phyloP scores from a whole-genome alignment of 768 basidiomycete species.

The Trametes coccinea region DNA sequence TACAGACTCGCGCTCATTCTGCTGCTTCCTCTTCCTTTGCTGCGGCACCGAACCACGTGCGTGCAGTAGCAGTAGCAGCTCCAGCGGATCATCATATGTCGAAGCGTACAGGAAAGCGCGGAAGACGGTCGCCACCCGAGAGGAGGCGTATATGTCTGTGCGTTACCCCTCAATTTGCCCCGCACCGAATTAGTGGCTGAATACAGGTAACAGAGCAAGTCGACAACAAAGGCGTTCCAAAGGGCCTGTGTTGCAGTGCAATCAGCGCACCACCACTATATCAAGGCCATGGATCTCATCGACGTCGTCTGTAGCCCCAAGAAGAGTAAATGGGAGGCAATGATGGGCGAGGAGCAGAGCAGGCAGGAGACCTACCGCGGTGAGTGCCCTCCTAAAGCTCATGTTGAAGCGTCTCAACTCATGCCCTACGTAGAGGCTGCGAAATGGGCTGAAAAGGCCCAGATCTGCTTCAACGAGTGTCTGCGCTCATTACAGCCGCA shows the following conservation, averaged over 20 bases:
- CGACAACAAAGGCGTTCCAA: conserved; percentile 17
- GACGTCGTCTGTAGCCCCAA: conserved; percentile 26
- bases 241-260: conserved; percentile 22
- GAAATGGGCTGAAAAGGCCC: conserved; percentile 24
- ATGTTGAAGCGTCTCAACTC: not conserved
- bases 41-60: not conserved
- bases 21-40: not conserved
- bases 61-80: not conserved
- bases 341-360: conserved; percentile 27
- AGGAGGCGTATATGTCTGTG: conserved; percentile 20
- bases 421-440: conserved; percentile 19
- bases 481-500: conserved; percentile 21
- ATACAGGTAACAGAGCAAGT: conserved; percentile 11
- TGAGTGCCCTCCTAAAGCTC: not conserved
- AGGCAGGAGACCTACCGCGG: conserved; percentile 24
- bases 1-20: not conserved
- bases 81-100: not conserved
- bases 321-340: conserved; percentile 19
- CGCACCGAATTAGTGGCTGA: not conserved
- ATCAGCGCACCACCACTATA: conserved; percentile 26
- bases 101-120: conserved; percentile 12
- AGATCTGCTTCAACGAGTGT: conserved; percentile 26
- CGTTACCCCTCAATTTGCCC: not conserved
- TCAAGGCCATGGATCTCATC: conserved; percentile 24
- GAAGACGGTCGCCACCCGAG: conserved; percentile 21